Conservation (phyloP, 2,329 filamentous ascomycete species). For the Cladorrhinum sp. region DNA sequence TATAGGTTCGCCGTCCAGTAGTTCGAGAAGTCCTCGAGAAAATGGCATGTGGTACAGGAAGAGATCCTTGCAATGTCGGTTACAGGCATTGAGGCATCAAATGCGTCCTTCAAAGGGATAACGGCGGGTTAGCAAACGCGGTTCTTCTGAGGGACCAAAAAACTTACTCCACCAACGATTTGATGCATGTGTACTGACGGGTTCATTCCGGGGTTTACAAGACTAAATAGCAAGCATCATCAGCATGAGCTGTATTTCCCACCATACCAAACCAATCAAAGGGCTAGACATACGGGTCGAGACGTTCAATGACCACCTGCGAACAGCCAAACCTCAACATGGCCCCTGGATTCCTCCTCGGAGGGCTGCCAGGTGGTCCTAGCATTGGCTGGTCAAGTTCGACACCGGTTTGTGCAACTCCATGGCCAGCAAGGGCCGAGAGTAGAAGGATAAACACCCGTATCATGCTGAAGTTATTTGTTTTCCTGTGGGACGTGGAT, state of each 20-base stretch:
- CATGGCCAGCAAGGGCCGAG: slow-evolving; percentile 6
- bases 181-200: slow-evolving; percentile 24
- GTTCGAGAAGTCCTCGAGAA: slow-evolving; percentile 36
- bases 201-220: slow-evolving; percentile 18
- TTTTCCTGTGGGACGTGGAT: too few species aligned
- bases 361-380: slow-evolving; percentile 2
- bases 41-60: slow-evolving; percentile 25
- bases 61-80: slow-evolving; percentile 18
- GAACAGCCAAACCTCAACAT: slow-evolving; percentile 26
- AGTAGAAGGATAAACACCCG: background rate
- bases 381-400: slow-evolving; percentile 21
- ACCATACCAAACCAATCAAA: too few species aligned
- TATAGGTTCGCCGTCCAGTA: slow-evolving; percentile 24
- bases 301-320: slow-evolving; percentile 25
- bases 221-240: slow-evolving; percentile 1
- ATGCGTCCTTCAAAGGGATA: slow-evolving; percentile 9
- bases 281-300: slow-evolving; percentile 22
- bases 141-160: background rate
- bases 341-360: slow-evolving; percentile 1
- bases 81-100: slow-evolving; percentile 29
- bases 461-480: background rate
- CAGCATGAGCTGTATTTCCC: background rate
- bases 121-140: background rate
- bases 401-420: slow-evolving; percentile 10
- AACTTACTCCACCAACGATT: slow-evolving; percentile 21